Evolutionary conservation across 345 rosid species (phyloP).

Genomic region (Heritiera littoralis): DNA sequence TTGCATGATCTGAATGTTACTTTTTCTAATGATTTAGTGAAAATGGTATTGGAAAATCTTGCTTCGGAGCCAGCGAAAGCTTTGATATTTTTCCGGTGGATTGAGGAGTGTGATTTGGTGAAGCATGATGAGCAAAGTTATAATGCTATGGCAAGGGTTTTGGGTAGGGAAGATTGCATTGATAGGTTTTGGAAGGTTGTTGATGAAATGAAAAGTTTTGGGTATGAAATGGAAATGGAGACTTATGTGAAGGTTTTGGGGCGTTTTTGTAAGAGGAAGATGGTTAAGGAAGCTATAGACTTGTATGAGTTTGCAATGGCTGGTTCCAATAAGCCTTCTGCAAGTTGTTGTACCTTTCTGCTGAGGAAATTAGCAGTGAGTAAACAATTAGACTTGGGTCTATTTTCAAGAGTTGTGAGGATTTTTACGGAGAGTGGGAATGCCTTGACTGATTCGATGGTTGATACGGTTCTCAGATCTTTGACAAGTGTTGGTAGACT

Average conservation of each 20-base stretch:
- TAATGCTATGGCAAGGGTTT: conserved; percentile 68
- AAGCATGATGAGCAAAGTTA: conserved; percentile 63
- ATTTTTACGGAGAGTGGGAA: conserved; percentile 53
- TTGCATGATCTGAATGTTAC: conserved; percentile 48
- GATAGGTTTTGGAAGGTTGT: conserved; percentile 80
- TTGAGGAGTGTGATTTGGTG: conserved; percentile 58
- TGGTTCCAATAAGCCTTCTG: conserved; percentile 60
- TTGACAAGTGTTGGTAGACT: conserved; percentile 62
- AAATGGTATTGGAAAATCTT: conserved; percentile 62
- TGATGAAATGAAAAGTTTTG: conserved; percentile 62
- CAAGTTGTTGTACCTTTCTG: conserved; percentile 49
- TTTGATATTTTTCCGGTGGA: conserved; percentile 79
- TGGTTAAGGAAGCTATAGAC: conserved; percentile 72
- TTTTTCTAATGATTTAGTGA: conserved; percentile 58
- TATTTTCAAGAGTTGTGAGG: conserved; percentile 66
- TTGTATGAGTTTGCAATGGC: conserved; percentile 75
- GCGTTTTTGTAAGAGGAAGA: conserved; percentile 61
- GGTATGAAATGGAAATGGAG: conserved; percentile 65
- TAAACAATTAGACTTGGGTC: conserved; percentile 59
- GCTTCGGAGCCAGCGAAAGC: conserved; percentile 74
- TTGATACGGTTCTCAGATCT: conserved; percentile 68
- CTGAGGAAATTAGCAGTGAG: conserved; percentile 64
- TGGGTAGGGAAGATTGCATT: conserved; percentile 75
- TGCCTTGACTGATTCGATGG: conserved; percentile 55
- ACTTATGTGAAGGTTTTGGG: conserved; percentile 54